Base-by-base conservation (phyloP, 495 filamentous ascomycete species). In the Delitschia confertaspora region DNA sequence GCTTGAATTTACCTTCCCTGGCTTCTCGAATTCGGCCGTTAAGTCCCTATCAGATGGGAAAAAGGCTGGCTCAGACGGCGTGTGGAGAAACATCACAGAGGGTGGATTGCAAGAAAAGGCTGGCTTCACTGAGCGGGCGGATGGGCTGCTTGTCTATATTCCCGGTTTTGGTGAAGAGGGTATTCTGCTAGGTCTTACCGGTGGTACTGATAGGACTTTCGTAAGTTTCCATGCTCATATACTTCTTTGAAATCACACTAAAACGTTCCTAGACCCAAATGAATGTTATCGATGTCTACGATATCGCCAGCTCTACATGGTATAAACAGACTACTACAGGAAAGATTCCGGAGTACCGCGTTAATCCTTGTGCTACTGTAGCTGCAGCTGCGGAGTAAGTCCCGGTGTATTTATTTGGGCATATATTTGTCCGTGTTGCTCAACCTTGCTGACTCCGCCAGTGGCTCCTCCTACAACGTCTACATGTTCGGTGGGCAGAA, bases 401-500 rank as follows among this genome's bases (percentile, higher is more conserved):
- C 16, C 18, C 14, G 14, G 10, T 13, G 14, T 13, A 24, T 11
- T 24, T 6, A 17, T 14, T 30, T n/a, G n/a, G n/a, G n/a, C n/a
- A n/a, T n/a, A n/a, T n/a, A n/a, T 32, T 1, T 2, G 6, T 23
- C 0, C n/a, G 13, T 13, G 10, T 16, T 7, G 17, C 5, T 5
- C 33, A 42, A 32, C 24, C 16, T 7, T 5, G n/a, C 19, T 38
- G 3, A 7, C 21, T 13, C 13, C 27, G 6, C 7, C 6, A 82
- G 84, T 55, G 81, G 80, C 0, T 75, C 74, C 8, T 76, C 71
- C 23, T 81, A 81, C 58, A 80, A 87, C 45, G 69, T 87, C 25
- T 84, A 87, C 61, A 71, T 88, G 58, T 86, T 77, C 49, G 83
- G 79, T 4, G 83, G 83, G 1, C 82, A 87, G 53, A 83, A 80